Evolutionary conservation across 257 asterid genomes (phyloP), one percentile per base, ranked within the genome.

Genomic region (Oldenlandia corymbosa): DNA sequence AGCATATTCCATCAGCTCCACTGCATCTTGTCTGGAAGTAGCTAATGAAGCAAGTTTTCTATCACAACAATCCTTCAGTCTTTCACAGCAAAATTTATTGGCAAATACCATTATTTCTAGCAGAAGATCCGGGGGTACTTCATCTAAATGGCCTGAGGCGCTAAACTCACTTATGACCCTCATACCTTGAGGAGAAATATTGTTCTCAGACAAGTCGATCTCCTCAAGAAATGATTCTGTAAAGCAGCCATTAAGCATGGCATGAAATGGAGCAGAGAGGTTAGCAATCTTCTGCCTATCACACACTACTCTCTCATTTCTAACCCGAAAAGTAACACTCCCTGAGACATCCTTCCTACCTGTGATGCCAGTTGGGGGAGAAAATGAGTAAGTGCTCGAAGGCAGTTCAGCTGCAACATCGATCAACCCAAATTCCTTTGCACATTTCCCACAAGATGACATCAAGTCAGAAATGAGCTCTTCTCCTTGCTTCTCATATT

Each of bases 181-280:
- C 92, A 93, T 81, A 50, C 92, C 99, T 28, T 68, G 52, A 27
- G 91, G 74, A 37, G 96, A 93, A 71, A 90, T 83, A 68, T 83
- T 75, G 70, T 90, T 93, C 71, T 90, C 86, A 4, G 99, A 90
- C 75, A 93, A 79, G 77, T 93, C 86, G 42, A 93, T 86, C 73
- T 84, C 90, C 21, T 90, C 94, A 13, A 80, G 73, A 36, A 52
- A 67, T 4, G 97, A 86, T 71, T 93, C 99, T 5, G 88, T 79
- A 75, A 90, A 93, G 69, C 92, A 83, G 11, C 99, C 99, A 58
- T 81, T 83, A 50, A 93, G 96, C 99, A 93, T 93, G 66, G 99
- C 85, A 68, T 75, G 80, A 69, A 93, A 93, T 17, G 99, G 99
- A 67, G 94, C 80, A 0, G 99, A 93, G 58, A 93, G 91, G 27